Conservation (phyloP, 495 filamentous ascomycete genomes). For the Platismatia glauca region DNA sequence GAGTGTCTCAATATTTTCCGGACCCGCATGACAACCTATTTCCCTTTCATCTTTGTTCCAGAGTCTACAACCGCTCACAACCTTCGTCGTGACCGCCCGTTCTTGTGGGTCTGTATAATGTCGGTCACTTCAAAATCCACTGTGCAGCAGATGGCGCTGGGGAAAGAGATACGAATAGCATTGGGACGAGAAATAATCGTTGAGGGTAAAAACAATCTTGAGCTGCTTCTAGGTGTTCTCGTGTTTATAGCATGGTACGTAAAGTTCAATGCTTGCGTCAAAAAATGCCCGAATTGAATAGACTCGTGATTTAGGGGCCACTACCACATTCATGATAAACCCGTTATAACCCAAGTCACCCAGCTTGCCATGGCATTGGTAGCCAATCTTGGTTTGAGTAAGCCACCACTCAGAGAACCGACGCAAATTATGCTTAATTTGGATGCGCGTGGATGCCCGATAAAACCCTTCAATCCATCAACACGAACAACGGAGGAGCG, state of each 20-base stretch:
- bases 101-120: slow-evolving; percentile 49
- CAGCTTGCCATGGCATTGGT: slow-evolving; percentile 45
- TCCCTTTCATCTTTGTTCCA: slow-evolving; percentile 41
- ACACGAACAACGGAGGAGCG: slow-evolving; percentile 42
- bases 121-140: slow-evolving; percentile 31
- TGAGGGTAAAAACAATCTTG: slow-evolving; percentile 42
- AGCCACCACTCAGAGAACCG: slow-evolving; percentile 27
- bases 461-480: slow-evolving; percentile 18
- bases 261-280: background rate
- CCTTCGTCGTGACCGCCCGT: slow-evolving; percentile 40
- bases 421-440: background rate
- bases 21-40: slow-evolving; percentile 32
- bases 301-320: background rate
- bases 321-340: slow-evolving; percentile 22
- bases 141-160: slow-evolving; percentile 31
- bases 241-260: slow-evolving; percentile 36
- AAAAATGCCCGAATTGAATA: slow-evolving; percentile 10
- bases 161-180: slow-evolving; percentile 33
- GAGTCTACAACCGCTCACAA: slow-evolving; percentile 36
- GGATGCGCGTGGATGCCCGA: slow-evolving; percentile 6
- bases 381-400: slow-evolving; percentile 48
- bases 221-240: slow-evolving; percentile 48
- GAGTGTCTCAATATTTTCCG: slow-evolving; percentile 35
- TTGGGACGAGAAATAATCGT: slow-evolving; percentile 41
- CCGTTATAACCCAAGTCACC: slow-evolving; percentile 30